These are phyloP conservation scores for Ustilago esculenta DNA, from an alignment of 1,284 basidiomycete genomes.

Conservation along the genomic window DNA sequence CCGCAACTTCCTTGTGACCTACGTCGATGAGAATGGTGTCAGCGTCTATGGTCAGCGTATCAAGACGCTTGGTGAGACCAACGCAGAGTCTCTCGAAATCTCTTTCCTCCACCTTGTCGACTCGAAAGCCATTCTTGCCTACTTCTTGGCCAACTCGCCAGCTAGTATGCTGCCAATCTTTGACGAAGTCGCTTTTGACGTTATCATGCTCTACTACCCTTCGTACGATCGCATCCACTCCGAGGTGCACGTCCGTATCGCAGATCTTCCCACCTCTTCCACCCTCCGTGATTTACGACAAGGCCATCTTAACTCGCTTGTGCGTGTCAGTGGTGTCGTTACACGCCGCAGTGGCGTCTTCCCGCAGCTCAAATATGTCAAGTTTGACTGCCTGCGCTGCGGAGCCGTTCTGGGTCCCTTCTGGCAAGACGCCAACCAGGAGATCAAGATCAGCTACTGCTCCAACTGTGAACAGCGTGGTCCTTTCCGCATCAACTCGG, in stretches of 20 bases:
- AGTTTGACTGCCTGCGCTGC: conserved; percentile 89
- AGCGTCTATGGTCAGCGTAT: conserved; percentile 96
- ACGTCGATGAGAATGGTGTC: conserved; percentile 86
- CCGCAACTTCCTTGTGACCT: conserved; percentile 93
- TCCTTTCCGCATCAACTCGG: conserved; percentile 95
- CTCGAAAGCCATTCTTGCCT: conserved; percentile 92
- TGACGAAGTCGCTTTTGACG: conserved; percentile 92
- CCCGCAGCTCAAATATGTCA: conserved; percentile 98
- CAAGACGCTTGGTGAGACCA: conserved; percentile 91
- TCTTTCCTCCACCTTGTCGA: conserved; percentile 90
- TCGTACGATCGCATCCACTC: conserved; percentile 96
- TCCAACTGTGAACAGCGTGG: conserved; percentile 92
- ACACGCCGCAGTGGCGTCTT: conserved; percentile 95
- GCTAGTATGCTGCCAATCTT: conserved; percentile 91
- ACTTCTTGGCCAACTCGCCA: conserved; percentile 95
- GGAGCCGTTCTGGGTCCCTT: conserved; percentile 92
- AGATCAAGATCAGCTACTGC: conserved; percentile 87
- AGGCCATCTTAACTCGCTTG: conserved; percentile 90
- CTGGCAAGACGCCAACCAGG: conserved; percentile 93
- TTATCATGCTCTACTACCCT: conserved; percentile 94
- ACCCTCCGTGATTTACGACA: conserved; percentile 94
- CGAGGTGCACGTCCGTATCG: conserved; percentile 96
- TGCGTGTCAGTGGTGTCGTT: conserved; percentile 95
- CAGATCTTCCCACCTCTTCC: conserved; percentile 87
- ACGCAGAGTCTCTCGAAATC: conserved; percentile 95